phyloP scores from a whole-genome alignment of 306 rosid species.

The Prunus mume region DNA sequence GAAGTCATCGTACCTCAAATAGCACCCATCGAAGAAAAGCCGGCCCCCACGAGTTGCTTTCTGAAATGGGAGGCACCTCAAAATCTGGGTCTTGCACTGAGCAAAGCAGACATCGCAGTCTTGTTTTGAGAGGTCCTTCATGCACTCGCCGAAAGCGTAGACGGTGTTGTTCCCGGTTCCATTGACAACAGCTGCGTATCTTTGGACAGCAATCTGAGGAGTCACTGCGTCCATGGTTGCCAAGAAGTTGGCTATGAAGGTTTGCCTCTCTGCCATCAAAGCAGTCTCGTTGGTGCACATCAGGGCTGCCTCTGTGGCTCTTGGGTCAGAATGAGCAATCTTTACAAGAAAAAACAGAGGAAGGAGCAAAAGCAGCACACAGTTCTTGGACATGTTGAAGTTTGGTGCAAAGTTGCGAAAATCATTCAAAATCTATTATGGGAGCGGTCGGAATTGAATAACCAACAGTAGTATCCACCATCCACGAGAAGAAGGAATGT shows the following conservation, averaged over 20 bases:
- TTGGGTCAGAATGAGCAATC: constrained; percentile 38
- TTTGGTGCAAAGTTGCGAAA: neutral
- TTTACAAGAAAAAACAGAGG: constrained; percentile 6
- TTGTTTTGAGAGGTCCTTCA: constrained; percentile 48
- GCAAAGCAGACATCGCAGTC: constrained; percentile 71
- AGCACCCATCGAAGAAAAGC: constrained; percentile 63
- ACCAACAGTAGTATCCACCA: neutral
- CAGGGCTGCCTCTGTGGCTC: constrained; percentile 47
- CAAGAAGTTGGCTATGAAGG: constrained; percentile 42
- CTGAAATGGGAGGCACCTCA: constrained; percentile 59
- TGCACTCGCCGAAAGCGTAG: constrained; percentile 60
- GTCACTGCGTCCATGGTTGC: constrained; percentile 47
- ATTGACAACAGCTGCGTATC: constrained; percentile 36
- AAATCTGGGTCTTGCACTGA: constrained; percentile 55
- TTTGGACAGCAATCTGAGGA: constrained; percentile 23
- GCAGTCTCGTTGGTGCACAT: constrained; percentile 56
- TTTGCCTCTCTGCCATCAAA: constrained; percentile 18
- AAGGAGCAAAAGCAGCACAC: constrained; percentile 11
- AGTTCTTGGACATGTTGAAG: constrained; percentile 1
- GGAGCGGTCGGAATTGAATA: neutral
- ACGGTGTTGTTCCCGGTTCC: constrained; percentile 49
- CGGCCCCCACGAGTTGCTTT: constrained; percentile 50
- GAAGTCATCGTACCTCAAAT: constrained; percentile 51
- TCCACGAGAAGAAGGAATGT: neutral
- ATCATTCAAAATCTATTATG: neutral